A percentile compares a stretch with the other conserved stretches of the same genome.
phyloP scores from a whole-genome alignment of 2,329 filamentous ascomycete species.

The Aspergillus sp. region DNA sequence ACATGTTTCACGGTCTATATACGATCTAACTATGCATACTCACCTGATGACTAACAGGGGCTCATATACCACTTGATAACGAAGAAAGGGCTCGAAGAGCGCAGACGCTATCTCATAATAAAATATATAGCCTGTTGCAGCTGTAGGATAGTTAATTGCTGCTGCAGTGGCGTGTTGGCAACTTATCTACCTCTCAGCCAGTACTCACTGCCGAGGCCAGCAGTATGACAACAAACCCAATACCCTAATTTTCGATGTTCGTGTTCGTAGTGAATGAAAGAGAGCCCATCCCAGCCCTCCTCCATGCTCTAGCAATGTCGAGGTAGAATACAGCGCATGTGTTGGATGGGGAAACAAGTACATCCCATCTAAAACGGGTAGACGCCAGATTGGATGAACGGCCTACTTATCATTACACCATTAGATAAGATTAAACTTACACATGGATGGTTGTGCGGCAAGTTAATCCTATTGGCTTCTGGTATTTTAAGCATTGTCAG shows the following conservation, averaged over 20 bases:
- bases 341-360: neutral
- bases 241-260: slow-evolving; percentile 14
- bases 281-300: slow-evolving; percentile 10
- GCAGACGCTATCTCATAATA: too few species aligned
- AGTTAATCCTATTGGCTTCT: slow-evolving; percentile 8
- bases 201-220: slow-evolving; percentile 41
- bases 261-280: slow-evolving; percentile 4
- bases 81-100: too few species aligned
- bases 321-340: neutral
- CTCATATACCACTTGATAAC: too few species aligned
- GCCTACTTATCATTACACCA: slow-evolving; percentile 15
- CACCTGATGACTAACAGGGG: too few species aligned
- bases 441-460: slow-evolving; percentile 2
- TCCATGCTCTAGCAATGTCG: slow-evolving; percentile 4
- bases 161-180: slow-evolving; percentile 40
- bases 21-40: too few species aligned
- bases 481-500: neutral
- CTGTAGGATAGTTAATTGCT: slow-evolving; percentile 41
- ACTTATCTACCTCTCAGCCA: neutral
- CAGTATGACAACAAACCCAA: slow-evolving; percentile 55
- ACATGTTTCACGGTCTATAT: too few species aligned
- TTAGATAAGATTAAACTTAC: slow-evolving; percentile 10
- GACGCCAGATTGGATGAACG: slow-evolving; percentile 6
- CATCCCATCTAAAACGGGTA: neutral
- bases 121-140: too few species aligned